These are phyloP conservation scores for Fusarium verticillioides DNA, from an alignment of 2,329 filamentous ascomycete genomes.

Conservation along the genomic window DNA sequence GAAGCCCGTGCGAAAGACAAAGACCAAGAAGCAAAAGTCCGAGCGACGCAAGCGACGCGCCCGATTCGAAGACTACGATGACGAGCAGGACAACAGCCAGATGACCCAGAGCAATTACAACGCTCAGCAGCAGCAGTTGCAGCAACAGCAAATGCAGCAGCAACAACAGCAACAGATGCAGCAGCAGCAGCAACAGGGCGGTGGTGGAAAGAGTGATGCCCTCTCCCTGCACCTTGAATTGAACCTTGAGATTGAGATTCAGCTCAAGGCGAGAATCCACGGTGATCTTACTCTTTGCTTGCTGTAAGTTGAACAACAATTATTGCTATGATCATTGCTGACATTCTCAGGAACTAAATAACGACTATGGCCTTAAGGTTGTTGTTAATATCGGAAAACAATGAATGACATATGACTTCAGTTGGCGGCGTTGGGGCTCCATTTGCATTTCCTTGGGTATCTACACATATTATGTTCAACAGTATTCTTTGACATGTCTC, in stretches of 20 bases:
- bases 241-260: slow-evolving; percentile 85
- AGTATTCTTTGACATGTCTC: slow-evolving; percentile 16
- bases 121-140: slow-evolving; percentile 30
- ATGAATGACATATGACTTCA: slow-evolving; percentile 20
- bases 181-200: slow-evolving; percentile 32
- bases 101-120: slow-evolving; percentile 30
- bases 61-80: slow-evolving; percentile 32
- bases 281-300: slow-evolving; percentile 84
- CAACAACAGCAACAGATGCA: slow-evolving; percentile 17
- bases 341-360: slow-evolving; percentile 27
- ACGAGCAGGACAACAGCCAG: slow-evolving; percentile 22
- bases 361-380: not conserved
- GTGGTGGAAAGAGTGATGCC: slow-evolving; percentile 39
- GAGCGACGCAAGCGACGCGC: slow-evolving; percentile 34
- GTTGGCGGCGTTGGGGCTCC: slow-evolving; percentile 21
- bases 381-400: not conserved
- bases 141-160: slow-evolving; percentile 30
- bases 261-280: slow-evolving; percentile 85
- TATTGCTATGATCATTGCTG: not conserved
- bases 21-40: slow-evolving; percentile 35
- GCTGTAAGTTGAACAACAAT: slow-evolving; percentile 56
- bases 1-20: slow-evolving; percentile 33
- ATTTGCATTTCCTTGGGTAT: slow-evolving; percentile 10
- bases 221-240: slow-evolving; percentile 79
- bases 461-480: slow-evolving; percentile 6